Evolutionary conservation across 352 stramenopile species (phyloP), one percentile per base, ranked within the genome.

Genomic region (Globisporangium heterothallicum): DNA sequence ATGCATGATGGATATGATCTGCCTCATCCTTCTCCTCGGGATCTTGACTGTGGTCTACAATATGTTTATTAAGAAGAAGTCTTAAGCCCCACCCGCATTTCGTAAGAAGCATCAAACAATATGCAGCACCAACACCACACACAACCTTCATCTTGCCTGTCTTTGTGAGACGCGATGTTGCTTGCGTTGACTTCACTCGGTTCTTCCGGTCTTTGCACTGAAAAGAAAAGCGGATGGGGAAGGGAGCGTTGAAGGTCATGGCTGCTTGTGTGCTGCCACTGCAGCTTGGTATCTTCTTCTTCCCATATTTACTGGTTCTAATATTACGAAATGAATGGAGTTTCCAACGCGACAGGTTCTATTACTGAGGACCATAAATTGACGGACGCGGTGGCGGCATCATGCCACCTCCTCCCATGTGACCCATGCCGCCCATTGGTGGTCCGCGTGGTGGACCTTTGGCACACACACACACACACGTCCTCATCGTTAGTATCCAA

Each of bases 1-100:
- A 56, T 92, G 80, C 68, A 94, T 92, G 77, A 92, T 92, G 81
- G 79, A 92, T 55, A 88, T 94, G 74, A 94, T 94, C 61, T 94
- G 84, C 42, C 74, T 94, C 45, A 86, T 94, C 55, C 49, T 94
- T 41, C 65, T 94, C 50, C 78, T 92, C 27, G 79, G 81, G 36
- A 87, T 94, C 61, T 66, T 89, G 56, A 77, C 79, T 41, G 81
- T 92, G 45, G 67, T 84, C 50, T 92, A 94, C 65, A 94, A 90
- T 66, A 94, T 92, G 84, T 89, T 94, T 49, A 74, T 94, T 60
- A 92, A 92, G 66, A 88, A 78, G 54, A 70, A 58, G 22, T 18
- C 24, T 18, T 30, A 12, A 46, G 19, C 51, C 30, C n/a, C n/a
- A n/a, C n/a, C n/a, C n/a, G n/a, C n/a, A n/a, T n/a, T n/a, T n/a